Conservation (phyloP, 164 flowering plant species). For the Umbilicus rupestris region DNA sequence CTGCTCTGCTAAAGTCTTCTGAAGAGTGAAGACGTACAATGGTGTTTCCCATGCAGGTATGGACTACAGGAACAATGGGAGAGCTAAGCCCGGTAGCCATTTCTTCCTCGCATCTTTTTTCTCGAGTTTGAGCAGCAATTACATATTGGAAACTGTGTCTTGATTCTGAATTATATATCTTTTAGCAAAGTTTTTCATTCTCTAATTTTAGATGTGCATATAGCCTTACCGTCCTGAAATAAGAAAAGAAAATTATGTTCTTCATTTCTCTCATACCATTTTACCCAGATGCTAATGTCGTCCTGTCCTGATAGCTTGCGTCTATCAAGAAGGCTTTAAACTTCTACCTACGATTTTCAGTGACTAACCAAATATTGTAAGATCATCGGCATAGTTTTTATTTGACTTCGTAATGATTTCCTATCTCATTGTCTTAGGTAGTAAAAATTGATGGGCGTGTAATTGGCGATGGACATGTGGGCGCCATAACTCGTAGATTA, state of each 20-base stretch:
- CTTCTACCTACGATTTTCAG: too few species aligned
- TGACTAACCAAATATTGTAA: too few species aligned
- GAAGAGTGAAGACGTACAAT: not conserved
- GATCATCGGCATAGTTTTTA: too few species aligned
- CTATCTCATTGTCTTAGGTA: conserved; percentile 26
- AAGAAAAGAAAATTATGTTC: too few species aligned
- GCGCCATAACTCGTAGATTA: conserved; percentile 59
- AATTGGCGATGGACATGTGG: conserved; percentile 78
- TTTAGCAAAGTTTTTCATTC: not conserved
- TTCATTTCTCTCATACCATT: too few species aligned
- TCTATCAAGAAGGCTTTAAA: too few species aligned
- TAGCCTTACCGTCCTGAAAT: too few species aligned
- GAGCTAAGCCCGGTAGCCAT: conserved; percentile 59
- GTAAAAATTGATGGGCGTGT: conserved; percentile 74
- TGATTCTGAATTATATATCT: not conserved
- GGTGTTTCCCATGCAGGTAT: conserved; percentile 23
- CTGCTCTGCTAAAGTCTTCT: not conserved
- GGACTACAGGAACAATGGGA: conserved; percentile 99
- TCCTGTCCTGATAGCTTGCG: too few species aligned
- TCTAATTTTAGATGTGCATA: not conserved
- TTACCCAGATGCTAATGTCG: too few species aligned
- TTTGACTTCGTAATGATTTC: not conserved
- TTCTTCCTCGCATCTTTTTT: not conserved
- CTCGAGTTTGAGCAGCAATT: not conserved
- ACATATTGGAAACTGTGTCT: not conserved